Evolutionary conservation across 257 asterid genomes (phyloP), one percentile per base, ranked within the genome.

Genomic region (Capsicum baccatum): DNA sequence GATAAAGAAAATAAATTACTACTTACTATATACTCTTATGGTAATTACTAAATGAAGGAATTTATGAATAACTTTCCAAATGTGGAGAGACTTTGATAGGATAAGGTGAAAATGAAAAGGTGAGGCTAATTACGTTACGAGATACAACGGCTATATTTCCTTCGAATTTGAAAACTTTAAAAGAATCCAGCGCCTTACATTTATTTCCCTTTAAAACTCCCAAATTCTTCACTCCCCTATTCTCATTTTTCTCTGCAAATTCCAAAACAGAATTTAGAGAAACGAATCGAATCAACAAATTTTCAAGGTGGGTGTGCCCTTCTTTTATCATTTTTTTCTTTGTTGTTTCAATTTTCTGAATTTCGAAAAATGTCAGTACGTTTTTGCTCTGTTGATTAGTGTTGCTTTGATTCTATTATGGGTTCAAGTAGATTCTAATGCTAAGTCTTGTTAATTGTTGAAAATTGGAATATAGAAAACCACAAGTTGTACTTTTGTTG

Each of bases 121-220:
- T n/a, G 9, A 67, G 12, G 39, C 3, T 26, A 66, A 66, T 66
- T 68, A 68, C 76, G 76, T 68, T 68, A 37, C 52, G 21, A 76
- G 57, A 82, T 9, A 47, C 26, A 82, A 83, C 85, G 85, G 85
- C 85, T 83, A 66, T 68, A 54, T 76, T 44, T 83, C 16, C 8
- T 82, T 83, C 78, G 16, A 83, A 68, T 68, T 83, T 68, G 56
- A 67, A 82, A 64, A 37, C 42, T 39, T 39, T 39, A 39, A 39
- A 39, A 4, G 42, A 2, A 39, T 39, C 3, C 42, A 39, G 54
- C 68, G 39, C 81, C 82, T 26, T 26, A 1, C 33, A 78, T 47
- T 4, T 15, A 48, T 58, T 47, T 15, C 74, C 67, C 26, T 54
- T 63, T 74, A 74, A 50, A 50, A 39, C 44, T 4, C 44, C 44